Evolutionary conservation across 2,329 filamentous ascomycete species (phyloP), one percentile per base, ranked within the genome.

Genomic region (Knoxdaviesia capensis): DNA sequence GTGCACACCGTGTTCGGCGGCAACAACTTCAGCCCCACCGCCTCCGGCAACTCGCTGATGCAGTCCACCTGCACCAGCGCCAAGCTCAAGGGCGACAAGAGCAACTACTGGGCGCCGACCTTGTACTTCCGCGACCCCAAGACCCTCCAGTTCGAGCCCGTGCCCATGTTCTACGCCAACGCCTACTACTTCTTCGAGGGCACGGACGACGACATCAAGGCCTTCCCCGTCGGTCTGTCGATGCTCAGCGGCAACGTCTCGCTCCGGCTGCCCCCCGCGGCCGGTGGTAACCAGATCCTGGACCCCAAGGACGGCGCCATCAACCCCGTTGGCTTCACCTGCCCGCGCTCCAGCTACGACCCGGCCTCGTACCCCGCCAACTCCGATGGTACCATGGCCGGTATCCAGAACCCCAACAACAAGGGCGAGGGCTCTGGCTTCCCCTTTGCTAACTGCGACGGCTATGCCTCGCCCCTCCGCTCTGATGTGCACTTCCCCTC

Each of bases 101-200:
- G 71, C 50, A 79, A 79, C 57, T 87, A 88, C 64, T 87, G 82
- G 82, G 74, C 77, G 43, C 80, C 82, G 1, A 64, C 65, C 31
- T 60, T 87, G 3, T 86, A 77, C 59, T 85, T 78, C 58, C 61
- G 66, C 49, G 69, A 80, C 48, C 66, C 73, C 51, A 60, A 68
- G 49, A 72, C 76, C 48, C 71, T 70, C 40, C 68, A 66, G 41
- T 73, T 83, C 49, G 71, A 77, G 56, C 65, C 68, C 34, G 80
- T 86, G 11, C 65, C 74, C 38, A 60, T 81, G 46, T 76, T 78
- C 52, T 83, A 83, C 54, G 76, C 79, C 70, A 77, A 77, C 52
- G 71, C 71, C 46, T 90, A 90, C 64, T 87, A 88, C 61, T 77
- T 80, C 58, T 77, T 78, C 55, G 73, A 78, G 49, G 51, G 62